Evolutionary conservation across 495 filamentous ascomycete genomes (phyloP), one percentile per base, ranked within the genome.

Genomic region (Aspergillus taichungensis): DNA sequence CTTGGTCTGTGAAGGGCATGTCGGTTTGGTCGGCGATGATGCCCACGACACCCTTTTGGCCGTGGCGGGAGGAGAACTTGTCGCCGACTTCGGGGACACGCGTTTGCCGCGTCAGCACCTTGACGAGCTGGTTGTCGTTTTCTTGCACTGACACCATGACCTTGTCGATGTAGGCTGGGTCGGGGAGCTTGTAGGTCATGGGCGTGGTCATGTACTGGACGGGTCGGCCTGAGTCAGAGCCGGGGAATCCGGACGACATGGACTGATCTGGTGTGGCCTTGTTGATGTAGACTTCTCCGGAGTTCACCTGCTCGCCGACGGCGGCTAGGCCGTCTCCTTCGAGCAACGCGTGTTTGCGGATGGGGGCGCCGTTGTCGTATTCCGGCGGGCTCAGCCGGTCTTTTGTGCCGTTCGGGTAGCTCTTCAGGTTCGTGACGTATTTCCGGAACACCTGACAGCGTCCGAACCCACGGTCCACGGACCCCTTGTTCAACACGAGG

Each of bases 31-130:
- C 82, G 30, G 87, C 88, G 44, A 97, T 95, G 59, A 96, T 91
- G 34, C 92, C 92, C 1, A 92, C 88, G 13, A 97, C 94, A 76
- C 92, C 92, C 68, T 98, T 98, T 64, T 98, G 92, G 34, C 92
- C 92, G 69, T 98, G 92, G 13, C 92, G 84, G 6, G 91, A 96
- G 29, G 92, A 95, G 70, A 98, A 98, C 64, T 98, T 98, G 65
- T 98, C 92, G 38, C 92, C 92, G 6, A 97, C 74, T 60, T 99
- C 94, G 0, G 92, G 92, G 6, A 88, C 77, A 29, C 94, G 82
- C 0, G 92, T 99, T 57, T 97, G 94, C 5, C 92, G 76, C 0
- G 87, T 95, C 54, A 91, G 80, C 8, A 97, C 82, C 61, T 99
- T 99, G 68, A 96, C 74, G 34, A 95, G 71, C 38, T 79, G 77